Evolutionary conservation across 495 filamentous ascomycete genomes (phyloP), one percentile per base, ranked within the genome.

Genomic region (Sordaria brevicollis): DNA sequence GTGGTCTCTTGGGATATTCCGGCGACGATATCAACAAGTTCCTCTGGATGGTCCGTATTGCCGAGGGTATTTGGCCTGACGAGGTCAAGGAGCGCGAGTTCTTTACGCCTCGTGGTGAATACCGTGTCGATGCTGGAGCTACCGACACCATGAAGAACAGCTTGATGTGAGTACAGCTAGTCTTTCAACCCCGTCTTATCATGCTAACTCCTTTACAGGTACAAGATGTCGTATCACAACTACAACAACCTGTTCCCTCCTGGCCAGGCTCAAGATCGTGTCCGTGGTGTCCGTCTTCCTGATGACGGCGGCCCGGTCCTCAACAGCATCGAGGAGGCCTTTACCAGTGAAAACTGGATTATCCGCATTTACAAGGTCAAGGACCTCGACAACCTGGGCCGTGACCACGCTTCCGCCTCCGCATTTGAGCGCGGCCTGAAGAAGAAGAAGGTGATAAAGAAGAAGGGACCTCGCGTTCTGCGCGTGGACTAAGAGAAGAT

Each of bases 221-320:
- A 99, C 87, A 99, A 99, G 87, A 97, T 99, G 96, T 97, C 93
- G 38, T 99, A 98, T 86, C 91, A 97, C 88, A 97, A 97, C 86
- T 99, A 90, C 86, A 88, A 94, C 82, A 81, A 87, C 25, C 89
- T 99, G 70, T 99, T 98, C 87, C 93, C 93, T 15, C 84, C 89
- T 17, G 95, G 96, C 73, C 93, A 97, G 78, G 96, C 94, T 37
- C 83, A 89, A 72, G 96, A 99, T 78, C 91, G 96, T 66, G 95
- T 99, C 69, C 92, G 96, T 70, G 89, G 89, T 69, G 83, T 87
- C 33, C 88, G 86, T 69, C 82, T 98, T n/a, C 96, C 96, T 21
- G 88, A 91, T 7, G 49, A 62, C 6, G 89, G 93, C 71, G 92
- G 92, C 4, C 96, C 96, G 13, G 86, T 90, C 69, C 91, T 99